phyloP scores from a whole-genome alignment of 108 stramenopile species.

The Skeletonema grethae region DNA sequence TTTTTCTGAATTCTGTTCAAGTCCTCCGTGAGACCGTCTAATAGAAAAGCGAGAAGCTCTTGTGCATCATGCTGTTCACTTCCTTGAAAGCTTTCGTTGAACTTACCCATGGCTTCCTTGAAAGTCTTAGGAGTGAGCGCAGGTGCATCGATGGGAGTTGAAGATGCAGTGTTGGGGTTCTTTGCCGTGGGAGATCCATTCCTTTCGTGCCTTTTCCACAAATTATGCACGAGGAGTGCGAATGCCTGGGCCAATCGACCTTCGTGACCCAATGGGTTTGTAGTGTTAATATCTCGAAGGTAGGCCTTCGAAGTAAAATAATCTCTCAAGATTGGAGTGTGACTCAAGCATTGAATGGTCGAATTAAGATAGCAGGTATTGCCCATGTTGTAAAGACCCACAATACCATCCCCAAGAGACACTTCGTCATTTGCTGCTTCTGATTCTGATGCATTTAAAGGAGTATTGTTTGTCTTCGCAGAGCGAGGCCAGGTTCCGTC shows the following conservation, averaged over 20 bases:
- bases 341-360: constrained; percentile 93
- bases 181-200: constrained; percentile 46
- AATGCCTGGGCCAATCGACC: constrained; percentile 94
- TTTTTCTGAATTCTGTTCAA: constrained; percentile 95
- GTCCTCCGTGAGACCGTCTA: constrained; percentile 95
- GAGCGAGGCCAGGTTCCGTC: constrained; percentile 78
- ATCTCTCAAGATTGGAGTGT: constrained; percentile 92
- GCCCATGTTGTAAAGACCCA: constrained; percentile 90
- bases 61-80: constrained; percentile 99
- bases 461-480: constrained; percentile 31
- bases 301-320: constrained; percentile 92
- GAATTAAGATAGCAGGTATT: constrained; percentile 98
- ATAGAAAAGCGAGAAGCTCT: constrained; percentile 89
- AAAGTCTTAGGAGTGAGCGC: constrained; percentile 90
- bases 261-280: constrained; percentile 92
- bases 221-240: constrained; percentile 84
- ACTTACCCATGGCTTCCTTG: constrained; percentile 89
- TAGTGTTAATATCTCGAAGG: constrained; percentile 90
- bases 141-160: constrained; percentile 72
- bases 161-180: constrained; percentile 57
- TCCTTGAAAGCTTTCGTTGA: constrained; percentile 92
- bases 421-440: constrained; percentile 18
- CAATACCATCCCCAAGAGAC: constrained; percentile 78
- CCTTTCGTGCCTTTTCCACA: constrained; percentile 76
- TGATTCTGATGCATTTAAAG: constrained; percentile 17